Conservation (phyloP, 2,329 filamentous ascomycete species). For the Metarhizium anisopliae region DNA sequence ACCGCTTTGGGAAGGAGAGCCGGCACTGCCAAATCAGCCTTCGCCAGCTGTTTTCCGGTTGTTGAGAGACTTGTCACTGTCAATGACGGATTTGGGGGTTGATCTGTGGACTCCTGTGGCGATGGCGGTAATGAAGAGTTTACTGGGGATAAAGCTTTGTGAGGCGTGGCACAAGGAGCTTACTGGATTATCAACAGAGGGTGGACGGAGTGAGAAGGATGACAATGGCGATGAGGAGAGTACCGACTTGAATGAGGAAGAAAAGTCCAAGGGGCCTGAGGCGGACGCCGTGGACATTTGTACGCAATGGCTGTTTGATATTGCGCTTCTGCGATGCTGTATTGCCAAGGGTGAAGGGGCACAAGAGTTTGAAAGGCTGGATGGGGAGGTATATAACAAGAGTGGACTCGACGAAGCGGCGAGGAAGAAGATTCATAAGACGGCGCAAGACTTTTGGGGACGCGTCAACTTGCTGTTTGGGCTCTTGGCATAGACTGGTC, state of each 20-base stretch:
- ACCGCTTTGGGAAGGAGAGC: slow-evolving; percentile 72
- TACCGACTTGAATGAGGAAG: neutral
- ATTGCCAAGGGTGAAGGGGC: slow-evolving; percentile 24
- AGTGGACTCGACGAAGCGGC: slow-evolving; percentile 40
- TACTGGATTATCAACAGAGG: slow-evolving; percentile 13
- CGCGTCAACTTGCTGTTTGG: slow-evolving; percentile 76
- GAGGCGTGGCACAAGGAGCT: slow-evolving; percentile 37
- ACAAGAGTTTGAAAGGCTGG: slow-evolving; percentile 33
- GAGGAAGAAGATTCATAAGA: slow-evolving; percentile 48
- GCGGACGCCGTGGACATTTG: slow-evolving; percentile 36
- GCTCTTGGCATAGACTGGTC: slow-evolving; percentile 42
- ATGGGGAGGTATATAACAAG: slow-evolving; percentile 33
- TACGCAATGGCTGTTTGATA: slow-evolving; percentile 54
- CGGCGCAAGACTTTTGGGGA: slow-evolving; percentile 71
- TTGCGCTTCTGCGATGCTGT: slow-evolving; percentile 39
- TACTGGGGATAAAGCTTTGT: slow-evolving; percentile 42
- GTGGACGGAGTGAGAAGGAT: neutral
- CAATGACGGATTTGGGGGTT: slow-evolving; percentile 61
- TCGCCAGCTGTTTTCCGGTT: slow-evolving; percentile 67
- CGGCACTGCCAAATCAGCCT: slow-evolving; percentile 67
- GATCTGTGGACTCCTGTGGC: slow-evolving; percentile 76
- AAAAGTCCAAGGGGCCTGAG: slow-evolving; percentile 6
- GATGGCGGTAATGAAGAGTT: slow-evolving; percentile 52
- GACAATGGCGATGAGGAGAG: neutral
- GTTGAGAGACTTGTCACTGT: slow-evolving; percentile 51